Percentiles rank a stretch among this genome's conserved stretches.
Conservation (phyloP, 2,329 filamentous ascomycete species). For the Neoscytalidium dimidiatum region DNA sequence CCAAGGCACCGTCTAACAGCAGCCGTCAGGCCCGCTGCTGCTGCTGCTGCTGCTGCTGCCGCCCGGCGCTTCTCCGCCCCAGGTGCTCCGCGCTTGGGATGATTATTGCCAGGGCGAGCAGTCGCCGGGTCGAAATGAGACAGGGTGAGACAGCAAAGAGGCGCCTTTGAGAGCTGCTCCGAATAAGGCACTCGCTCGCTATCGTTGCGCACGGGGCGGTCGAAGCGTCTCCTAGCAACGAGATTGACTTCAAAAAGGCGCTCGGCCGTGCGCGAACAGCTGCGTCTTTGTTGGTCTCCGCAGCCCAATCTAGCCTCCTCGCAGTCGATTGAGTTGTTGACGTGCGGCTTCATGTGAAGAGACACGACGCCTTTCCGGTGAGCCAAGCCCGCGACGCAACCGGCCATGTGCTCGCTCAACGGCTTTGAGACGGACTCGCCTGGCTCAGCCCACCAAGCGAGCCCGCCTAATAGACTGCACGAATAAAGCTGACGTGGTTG, state of each 20-base stretch:
- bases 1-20: background rate
- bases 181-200: background rate
- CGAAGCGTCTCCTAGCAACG: conserved; percentile 8
- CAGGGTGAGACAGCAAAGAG: conserved; percentile 13
- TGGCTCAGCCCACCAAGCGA: background rate
- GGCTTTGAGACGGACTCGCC: background rate
- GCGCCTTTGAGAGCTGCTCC: conserved; percentile 12
- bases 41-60: background rate
- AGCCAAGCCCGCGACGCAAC: background rate
- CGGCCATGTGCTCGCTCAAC: background rate
- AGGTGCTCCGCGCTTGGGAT: background rate
- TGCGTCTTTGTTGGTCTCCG: conserved; percentile 4
- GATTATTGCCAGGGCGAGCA: background rate
- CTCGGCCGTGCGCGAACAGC: conserved; percentile 5
- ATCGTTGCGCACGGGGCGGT: conserved; percentile 6
- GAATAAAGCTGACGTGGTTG: background rate
- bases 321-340: background rate
- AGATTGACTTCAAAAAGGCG: conserved; percentile 11
- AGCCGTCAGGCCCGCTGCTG: background rate
- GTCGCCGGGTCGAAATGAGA: conserved; percentile 3
- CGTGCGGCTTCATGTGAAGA: conserved; percentile 10
- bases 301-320: background rate
- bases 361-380: background rate
- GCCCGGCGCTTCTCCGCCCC: background rate
- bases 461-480: background rate